A percentile compares a stretch with the other conserved stretches of the same genome.
phyloP scores from a whole-genome alignment of 2,329 filamentous ascomycete species.

The Neodidymelliopsis sp. region DNA sequence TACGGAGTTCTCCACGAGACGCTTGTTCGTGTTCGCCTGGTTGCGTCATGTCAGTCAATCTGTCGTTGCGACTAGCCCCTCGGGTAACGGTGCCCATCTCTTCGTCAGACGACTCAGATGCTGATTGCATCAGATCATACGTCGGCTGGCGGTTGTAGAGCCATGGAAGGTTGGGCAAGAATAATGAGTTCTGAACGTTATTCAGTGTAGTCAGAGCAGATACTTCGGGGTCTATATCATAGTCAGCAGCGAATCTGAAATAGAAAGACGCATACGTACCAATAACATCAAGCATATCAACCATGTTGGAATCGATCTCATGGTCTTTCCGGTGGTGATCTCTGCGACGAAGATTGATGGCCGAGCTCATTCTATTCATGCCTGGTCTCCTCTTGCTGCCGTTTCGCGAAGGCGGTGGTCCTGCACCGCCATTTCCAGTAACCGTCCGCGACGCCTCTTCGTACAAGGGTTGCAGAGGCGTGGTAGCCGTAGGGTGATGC shows the following conservation, averaged over 20 bases:
- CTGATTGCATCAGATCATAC: conserved; percentile 70
- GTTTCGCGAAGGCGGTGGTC: conserved; percentile 24
- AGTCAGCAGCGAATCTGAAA: conserved; percentile 33
- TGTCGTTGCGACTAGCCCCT: conserved; percentile 16
- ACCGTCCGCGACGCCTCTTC: conserved; percentile 31
- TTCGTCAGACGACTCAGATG: conserved; percentile 42
- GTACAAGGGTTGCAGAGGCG: conserved; percentile 43
- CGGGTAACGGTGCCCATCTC: conserved; percentile 26
- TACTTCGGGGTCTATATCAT: conserved; percentile 75
- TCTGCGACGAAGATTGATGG: conserved; percentile 37
- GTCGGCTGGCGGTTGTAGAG: conserved; percentile 79
- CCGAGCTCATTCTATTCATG: conserved; percentile 32
- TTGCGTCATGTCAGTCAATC: conserved; percentile 28
- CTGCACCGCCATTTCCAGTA: conserved; percentile 14
- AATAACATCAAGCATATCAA: conserved; percentile 73
- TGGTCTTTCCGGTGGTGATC: conserved; percentile 54
- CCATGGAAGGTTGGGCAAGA: conserved; percentile 78
- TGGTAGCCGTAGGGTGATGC: conserved; percentile 36
- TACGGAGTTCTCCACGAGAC: conserved; percentile 19
- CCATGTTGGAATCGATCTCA: conserved; percentile 61
- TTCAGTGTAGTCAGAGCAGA: conserved; percentile 83
- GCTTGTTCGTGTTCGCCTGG: conserved; percentile 25
- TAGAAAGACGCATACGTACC: conserved; percentile 57
- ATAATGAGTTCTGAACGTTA: conserved; percentile 92
- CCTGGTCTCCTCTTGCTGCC: conserved; percentile 27